Base-by-base conservation (phyloP, 208 protist species). In the Acanthamoeba sp. region DNA sequence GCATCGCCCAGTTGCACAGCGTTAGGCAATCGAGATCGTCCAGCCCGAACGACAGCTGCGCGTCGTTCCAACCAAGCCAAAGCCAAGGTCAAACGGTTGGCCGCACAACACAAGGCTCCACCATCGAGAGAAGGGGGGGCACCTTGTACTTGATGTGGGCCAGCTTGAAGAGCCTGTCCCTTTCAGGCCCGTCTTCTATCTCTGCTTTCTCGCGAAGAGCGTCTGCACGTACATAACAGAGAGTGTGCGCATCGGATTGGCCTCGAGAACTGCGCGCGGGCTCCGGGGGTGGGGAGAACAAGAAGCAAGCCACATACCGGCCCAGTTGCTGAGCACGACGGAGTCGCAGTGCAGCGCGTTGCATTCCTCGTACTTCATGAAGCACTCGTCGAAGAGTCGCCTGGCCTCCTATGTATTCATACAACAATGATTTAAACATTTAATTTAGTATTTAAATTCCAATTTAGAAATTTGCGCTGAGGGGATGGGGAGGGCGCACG, bases 1-100 rank as follows among this genome's bases (percentile, higher is more conserved):
- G 69, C 69, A 78, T 78, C 36, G 69, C 69, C 69, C 69, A 78
- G 69, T 78, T 78, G 32, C 69, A 78, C 36, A 40, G 9, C 32
- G 69, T 78, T 4, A 78, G 69, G n/a, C 20, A 32, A 22, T 78
- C 69, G 14, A 36, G 10, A 9, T 27, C 38, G 69, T 78, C 69
- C 14, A 78, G 69, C 36, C 6, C 20, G 69, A 48, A 78, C 36
- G 55, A 62, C 6, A 62, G 55, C 55, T 62, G 55, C 20, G 45
- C 45, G 45, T 52, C 45, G 45, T 20, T 16, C 12, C 45, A 52
- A 9, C 10, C 45, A 52, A 9, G 6, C 45, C 55, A 22, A 62
- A 12, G 27, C 55, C 55, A 62, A n/a, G n/a, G n/a, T n/a, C n/a
- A n/a, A n/a, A n/a, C n/a, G n/a, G n/a, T n/a, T n/a, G n/a, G n/a